Percentiles rank a stretch among this genome's conserved stretches.
Conservation (phyloP, 306 rosid genomes). For the Lablab purpureus region DNA sequence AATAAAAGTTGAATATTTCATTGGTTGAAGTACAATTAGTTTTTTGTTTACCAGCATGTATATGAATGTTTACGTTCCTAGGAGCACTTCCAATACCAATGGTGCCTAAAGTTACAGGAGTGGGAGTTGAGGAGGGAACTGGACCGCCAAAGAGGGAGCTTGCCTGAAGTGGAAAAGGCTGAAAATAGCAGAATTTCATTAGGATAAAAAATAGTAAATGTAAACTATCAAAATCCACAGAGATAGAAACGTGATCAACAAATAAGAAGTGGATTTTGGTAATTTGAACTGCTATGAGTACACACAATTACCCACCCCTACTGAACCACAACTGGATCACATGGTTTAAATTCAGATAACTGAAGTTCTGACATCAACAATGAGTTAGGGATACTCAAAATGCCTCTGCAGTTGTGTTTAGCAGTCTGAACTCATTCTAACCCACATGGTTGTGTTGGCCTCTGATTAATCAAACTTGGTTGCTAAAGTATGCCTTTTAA, state of each 20-base stretch:
- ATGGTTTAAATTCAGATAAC: not conserved
- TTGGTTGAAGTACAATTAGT: slow-evolving; percentile 13
- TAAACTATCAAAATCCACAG: slow-evolving; percentile 29
- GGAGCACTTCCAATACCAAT: slow-evolving; percentile 87
- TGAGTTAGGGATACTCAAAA: not conserved
- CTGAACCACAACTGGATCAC: slow-evolving; percentile 6
- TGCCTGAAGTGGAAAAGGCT: slow-evolving; percentile 94
- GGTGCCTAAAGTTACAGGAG: slow-evolving; percentile 71
- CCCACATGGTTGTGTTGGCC: not conserved
- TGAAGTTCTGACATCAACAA: not conserved
- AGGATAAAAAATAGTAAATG: slow-evolving; percentile 27
- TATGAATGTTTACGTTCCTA: slow-evolving; percentile 92
- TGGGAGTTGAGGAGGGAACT: slow-evolving; percentile 71
- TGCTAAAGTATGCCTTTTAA: not conserved
- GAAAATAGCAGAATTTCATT: slow-evolving; percentile 52
- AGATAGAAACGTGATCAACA: slow-evolving; percentile 28
- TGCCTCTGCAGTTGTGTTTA: not conserved
- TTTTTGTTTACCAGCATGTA: slow-evolving; percentile 82
- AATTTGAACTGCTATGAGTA: slow-evolving; percentile 14
- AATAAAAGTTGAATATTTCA: slow-evolving; percentile 28
- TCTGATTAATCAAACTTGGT: not conserved
- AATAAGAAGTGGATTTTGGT: slow-evolving; percentile 14
- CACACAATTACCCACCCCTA: not conserved
- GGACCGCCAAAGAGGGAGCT: slow-evolving; percentile 78
- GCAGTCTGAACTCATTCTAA: too few species aligned